Evolutionary conservation across 2,329 filamentous ascomycete species (phyloP).

Genomic region (Beauveria sp.): DNA sequence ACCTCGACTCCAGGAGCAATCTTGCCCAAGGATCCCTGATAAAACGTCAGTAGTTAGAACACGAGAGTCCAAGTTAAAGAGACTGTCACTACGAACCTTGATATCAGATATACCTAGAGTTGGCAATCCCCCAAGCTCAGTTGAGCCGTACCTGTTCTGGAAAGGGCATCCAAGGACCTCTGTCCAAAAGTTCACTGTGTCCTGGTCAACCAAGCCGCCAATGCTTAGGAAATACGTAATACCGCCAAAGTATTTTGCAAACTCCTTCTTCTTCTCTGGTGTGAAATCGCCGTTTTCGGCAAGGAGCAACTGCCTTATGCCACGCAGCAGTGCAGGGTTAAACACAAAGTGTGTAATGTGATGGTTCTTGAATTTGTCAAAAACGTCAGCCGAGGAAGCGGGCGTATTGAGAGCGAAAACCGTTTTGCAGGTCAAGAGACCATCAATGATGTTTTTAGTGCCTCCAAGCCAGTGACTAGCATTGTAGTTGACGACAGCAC

Average conservation of each 20-base stretch:
- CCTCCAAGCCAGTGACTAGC: constrained; percentile 17
- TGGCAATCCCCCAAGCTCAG: constrained; percentile 6
- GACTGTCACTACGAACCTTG: not conserved
- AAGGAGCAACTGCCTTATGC: constrained; percentile 13
- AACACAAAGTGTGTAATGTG: constrained; percentile 13
- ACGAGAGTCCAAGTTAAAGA: not conserved
- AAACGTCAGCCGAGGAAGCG: constrained; percentile 8
- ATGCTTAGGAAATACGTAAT: constrained; percentile 3
- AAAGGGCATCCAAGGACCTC: constrained; percentile 10
- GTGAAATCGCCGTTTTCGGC: not conserved
- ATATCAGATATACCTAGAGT: not conserved
- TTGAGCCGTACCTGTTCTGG: constrained; percentile 13
- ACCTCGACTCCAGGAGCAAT: constrained; percentile 7
- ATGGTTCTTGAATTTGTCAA: constrained; percentile 11
- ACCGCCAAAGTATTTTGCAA: not conserved
- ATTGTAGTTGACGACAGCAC: constrained; percentile 13
- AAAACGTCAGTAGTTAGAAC: not conserved
- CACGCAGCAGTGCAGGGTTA: constrained; percentile 12
- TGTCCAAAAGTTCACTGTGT: constrained; percentile 14
- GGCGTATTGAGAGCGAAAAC: constrained; percentile 12
- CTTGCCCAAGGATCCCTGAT: constrained; percentile 7
- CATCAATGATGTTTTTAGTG: constrained; percentile 7
- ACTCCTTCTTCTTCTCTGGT: constrained; percentile 3
- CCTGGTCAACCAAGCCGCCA: not conserved
- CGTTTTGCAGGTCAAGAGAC: constrained; percentile 13